Conservation (phyloP, 805 yeast genomes). For the Ogataea trehalophila region DNA sequence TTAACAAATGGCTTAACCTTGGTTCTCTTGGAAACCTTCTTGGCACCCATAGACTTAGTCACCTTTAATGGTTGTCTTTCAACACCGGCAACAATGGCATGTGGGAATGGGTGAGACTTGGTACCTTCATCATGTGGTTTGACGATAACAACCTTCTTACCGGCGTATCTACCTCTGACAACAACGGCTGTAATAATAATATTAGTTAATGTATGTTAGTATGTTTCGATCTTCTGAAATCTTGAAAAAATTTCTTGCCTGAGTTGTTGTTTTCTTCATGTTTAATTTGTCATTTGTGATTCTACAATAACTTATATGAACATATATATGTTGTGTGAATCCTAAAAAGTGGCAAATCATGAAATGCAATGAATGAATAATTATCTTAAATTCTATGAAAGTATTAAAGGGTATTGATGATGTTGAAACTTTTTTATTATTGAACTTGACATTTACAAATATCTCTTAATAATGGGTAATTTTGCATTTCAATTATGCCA, state of each 20-base stretch:
- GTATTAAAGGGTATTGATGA: too few relatives aligned
- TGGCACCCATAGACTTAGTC: conserved; percentile 89
- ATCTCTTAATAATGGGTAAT: too few relatives aligned
- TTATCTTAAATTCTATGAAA: too few relatives aligned
- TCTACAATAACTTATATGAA: too few relatives aligned
- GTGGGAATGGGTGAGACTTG: conserved; percentile 98
- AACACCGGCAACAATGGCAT: conserved; percentile 98
- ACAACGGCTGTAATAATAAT: conserved; percentile 67
- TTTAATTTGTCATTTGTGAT: not conserved
- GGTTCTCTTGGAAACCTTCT: conserved; percentile 96
- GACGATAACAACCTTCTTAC: conserved; percentile 99
- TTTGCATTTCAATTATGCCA: too few relatives aligned
- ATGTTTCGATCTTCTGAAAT: conserved; percentile 2
- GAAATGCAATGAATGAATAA: too few relatives aligned
- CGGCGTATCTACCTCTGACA: conserved; percentile 99
- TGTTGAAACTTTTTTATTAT: too few relatives aligned
- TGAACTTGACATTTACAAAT: too few relatives aligned
- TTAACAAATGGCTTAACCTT: conserved; percentile 98
- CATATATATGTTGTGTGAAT: too few relatives aligned
- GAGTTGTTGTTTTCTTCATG: not conserved
- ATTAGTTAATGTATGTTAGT: conserved; percentile 28
- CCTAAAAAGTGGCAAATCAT: too few relatives aligned
- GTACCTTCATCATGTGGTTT: conserved; percentile 98
- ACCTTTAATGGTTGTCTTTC: conserved; percentile 98
- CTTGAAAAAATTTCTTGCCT: too few relatives aligned